Base-by-base conservation (phyloP, 495 filamentous ascomycete species). In the Penicillium angulare region DNA sequence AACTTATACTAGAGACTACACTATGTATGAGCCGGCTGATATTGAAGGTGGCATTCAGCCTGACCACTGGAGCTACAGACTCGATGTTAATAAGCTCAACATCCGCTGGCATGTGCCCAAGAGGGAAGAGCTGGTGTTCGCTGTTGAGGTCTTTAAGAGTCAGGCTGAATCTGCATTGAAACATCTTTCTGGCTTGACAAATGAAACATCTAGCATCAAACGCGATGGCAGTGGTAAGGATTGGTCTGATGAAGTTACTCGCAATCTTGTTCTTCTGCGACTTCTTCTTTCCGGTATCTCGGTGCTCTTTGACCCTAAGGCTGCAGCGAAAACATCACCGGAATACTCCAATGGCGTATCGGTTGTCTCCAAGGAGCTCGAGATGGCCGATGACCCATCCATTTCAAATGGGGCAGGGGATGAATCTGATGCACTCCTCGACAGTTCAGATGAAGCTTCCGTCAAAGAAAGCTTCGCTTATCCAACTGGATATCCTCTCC, bases 231-330 rank as follows among this genome's bases (percentile, higher is more conserved):
- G 88, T 61, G 93, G 92, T 44, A 97, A 97, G 67, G 92, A 95
- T 57, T 99, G 93, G 93, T 96, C 92, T 0, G 93, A 99, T 68
- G 95, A 97, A 67, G 85, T 97, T 24, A 89, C 90, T 3, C 75
- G 93, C 49, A 95, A 95, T 65, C 68, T 99, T 39, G 86, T 90
- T 3, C 86, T 96, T 40, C 72, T 97, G 15, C 79, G 92, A 49
- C 79, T 99, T 27, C 78, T 95, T 22, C 78, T 96, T 43, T 95
- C 91, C 10, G 93, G 93, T 32, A 81, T 96, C 8, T 88, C 92
- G 7, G 82, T 88, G 1, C 77, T 99, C 7, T 97, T 97, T 56
- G 90, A 97, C 52, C 79, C 89, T 3, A 81, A 85, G 50, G 76
- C 83, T 16, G 85, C 86, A 7, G 85, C 86, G 2, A 64, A 56